Base-by-base conservation (phyloP, 345 rosid genomes). In the Hibiscus syriacus region DNA sequence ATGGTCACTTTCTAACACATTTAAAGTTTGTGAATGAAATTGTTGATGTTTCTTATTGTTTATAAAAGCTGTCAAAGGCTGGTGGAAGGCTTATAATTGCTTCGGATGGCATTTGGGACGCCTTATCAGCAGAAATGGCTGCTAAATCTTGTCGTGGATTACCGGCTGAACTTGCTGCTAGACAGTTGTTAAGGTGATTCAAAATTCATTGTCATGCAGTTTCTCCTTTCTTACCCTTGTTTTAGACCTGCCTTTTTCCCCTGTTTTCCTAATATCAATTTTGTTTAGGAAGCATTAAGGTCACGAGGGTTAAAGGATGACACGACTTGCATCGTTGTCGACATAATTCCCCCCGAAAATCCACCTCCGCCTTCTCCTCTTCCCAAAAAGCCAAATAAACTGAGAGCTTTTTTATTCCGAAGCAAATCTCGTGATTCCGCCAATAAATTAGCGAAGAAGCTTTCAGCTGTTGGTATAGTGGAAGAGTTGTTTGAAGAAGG, bases 401-500 rank as follows among this genome's bases (percentile, higher is more conserved):
- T 86, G 49, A 86, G 58, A 67, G 78, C 90, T 0, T 76, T 92
- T 3, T 71, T 90, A 20, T 83, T 83, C 50, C 73, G 89, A 74
- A 92, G 66, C 76, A 85, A 74, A 68, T 83, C 90, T 25, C 64
- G 34, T 32, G 80, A 80, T 81, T 80, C 89, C 43, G 80, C 81
- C 55, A 81, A 71, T 71, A 86, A 82, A 68, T 71, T 73, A 61
- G 76, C 92, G 0, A 90, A 90, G 74, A 88, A 81, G 81, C 86
- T 88, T 46, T 85, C 91, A 1, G 78, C 87, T 63, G 81, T 87
- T 0, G 87, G 88, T 34, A 81, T 86, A 16, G 98, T 92, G 5
- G 98, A 92, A 82, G 98, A 92, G 76, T 80, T 92, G 17, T 92
- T 92, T 59, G 98, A 92, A 80, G 98, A 92, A 83, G 97, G 97